These are phyloP conservation scores for Metschnikowia anglica DNA, from an alignment of 805 yeast species.

Conservation along the genomic window DNA sequence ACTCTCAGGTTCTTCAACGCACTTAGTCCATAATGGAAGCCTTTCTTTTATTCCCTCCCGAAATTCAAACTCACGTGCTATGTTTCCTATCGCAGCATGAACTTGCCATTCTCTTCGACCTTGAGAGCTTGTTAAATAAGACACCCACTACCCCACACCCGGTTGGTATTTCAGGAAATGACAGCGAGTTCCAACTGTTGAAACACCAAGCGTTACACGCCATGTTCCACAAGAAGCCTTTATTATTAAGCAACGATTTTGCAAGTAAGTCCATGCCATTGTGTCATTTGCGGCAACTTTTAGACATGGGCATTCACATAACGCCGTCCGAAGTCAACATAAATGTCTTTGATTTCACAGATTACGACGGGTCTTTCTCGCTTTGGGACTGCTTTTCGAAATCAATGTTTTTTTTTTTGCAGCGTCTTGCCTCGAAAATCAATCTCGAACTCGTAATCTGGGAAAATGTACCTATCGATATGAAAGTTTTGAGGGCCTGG, in stretches of 20 bases:
- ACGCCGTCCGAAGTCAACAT: constrained; percentile 22
- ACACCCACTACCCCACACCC: not conserved
- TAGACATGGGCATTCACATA: constrained; percentile 20
- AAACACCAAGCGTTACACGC: constrained; percentile 19
- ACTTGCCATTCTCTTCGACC: constrained; percentile 19
- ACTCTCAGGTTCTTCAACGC: no score
- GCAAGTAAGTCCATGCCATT: constrained; percentile 12
- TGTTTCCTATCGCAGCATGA: constrained; percentile 16
- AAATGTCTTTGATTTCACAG: constrained; percentile 17
- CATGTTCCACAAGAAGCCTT: constrained; percentile 11
- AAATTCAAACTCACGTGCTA: constrained; percentile 19
- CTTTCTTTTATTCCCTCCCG: constrained; percentile 20
- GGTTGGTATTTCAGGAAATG: not conserved
- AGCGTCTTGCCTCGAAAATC: constrained; percentile 16
- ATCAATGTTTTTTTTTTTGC: constrained; percentile 14
- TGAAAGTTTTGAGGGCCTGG: constrained; percentile 10
- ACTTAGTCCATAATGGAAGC: constrained; percentile 8
- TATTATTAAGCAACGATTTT: constrained; percentile 16
- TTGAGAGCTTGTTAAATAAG: constrained; percentile 5
- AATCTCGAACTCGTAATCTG: constrained; percentile 20
- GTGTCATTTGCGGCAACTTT: constrained; percentile 21
- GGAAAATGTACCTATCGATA: constrained; percentile 12
- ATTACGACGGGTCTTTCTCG: constrained; percentile 7
- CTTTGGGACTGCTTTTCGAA: constrained; percentile 10
- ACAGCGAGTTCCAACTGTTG: constrained; percentile 9